Base-by-base conservation (phyloP, 768 basidiomycete genomes). In the Calocybe cyanea region DNA sequence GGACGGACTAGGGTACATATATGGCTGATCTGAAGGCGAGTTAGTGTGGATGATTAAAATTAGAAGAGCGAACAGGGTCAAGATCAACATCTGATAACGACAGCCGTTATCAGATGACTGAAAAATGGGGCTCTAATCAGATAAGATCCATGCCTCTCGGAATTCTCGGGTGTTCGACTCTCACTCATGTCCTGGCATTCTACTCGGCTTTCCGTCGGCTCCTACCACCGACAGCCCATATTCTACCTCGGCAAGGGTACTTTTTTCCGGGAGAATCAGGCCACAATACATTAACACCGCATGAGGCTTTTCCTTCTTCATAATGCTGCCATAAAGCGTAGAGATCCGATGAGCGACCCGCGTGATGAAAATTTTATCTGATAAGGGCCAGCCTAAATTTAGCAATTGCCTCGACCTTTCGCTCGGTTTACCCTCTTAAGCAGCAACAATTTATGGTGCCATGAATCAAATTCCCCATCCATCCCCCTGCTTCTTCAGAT, bases 121-220 rank as follows among this genome's bases (percentile, higher is more conserved):
- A 48, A 39, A 46, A 52, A 44, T 49, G 41, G 56, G 57, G 49
- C 57, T 4, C 47, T 19, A 63, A 66, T 67, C 66, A 64, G 65
- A 67, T 68, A 63, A 67, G 63, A 63, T 61, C 48, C 19, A 38
- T 45, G 40, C 32, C 19, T 13, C 18, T 49, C 36, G 47, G 46
- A 30, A 24, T 48, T 48, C 30, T 18, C 30, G 21, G 31, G 31
- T n/a, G 31, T 32, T 32, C 31, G 8, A 35, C 14, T 35, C 17
- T n/a, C 5, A 35, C 17, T n/a, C n/a, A n/a, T n/a, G n/a, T n/a
- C n/a, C 25, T 28, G 6, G 11, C 25, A 28, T 11, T 6, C 5
- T 28, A 28, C 5, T 28, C 25, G 25, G 25, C 25, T 28, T 28
- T 28, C n/a, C 25, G 25, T 28, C 25, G 25, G 25, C 11, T 11